Conservation (phyloP, 208 protist species). For the Acanthamoeba sp. region DNA sequence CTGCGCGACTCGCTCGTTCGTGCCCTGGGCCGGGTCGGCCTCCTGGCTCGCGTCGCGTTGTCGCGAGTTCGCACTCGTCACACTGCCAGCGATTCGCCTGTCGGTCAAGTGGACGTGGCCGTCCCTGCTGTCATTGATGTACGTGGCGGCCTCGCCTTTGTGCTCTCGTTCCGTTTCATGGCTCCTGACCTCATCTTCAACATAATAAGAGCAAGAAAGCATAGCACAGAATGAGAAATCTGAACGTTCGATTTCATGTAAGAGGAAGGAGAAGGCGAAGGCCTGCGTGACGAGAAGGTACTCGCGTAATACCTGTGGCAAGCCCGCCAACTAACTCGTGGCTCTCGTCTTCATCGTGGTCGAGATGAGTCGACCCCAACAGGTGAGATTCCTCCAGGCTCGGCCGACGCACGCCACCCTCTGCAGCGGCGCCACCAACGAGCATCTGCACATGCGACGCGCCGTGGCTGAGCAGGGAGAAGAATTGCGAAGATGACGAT, state of each 20-base stretch:
- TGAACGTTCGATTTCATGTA: too few relatives aligned
- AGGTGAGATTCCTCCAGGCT: not conserved
- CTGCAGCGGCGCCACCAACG: not conserved
- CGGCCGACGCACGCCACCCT: not conserved
- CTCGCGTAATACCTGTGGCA: not conserved
- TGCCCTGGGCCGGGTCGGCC: not conserved
- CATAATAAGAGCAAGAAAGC: too few relatives aligned
- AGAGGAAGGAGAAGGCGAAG: too few relatives aligned
- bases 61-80: not conserved
- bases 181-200: too few relatives aligned
- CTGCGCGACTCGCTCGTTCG: too few relatives aligned
- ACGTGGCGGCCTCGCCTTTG: too few relatives aligned
- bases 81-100: too few relatives aligned
- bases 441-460: constrained; percentile 4
- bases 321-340: not conserved
- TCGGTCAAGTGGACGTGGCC: too few relatives aligned
- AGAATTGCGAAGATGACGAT: constrained; percentile 39
- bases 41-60: not conserved
- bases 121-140: too few relatives aligned
- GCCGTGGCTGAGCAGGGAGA: constrained; percentile 31
- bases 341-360: not conserved
- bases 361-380: not conserved
- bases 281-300: too few relatives aligned
- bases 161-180: too few relatives aligned
- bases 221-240: not conserved